phyloP scores from a whole-genome alignment of 305 asterid genomes.

The Fraxinus sp. region DNA sequence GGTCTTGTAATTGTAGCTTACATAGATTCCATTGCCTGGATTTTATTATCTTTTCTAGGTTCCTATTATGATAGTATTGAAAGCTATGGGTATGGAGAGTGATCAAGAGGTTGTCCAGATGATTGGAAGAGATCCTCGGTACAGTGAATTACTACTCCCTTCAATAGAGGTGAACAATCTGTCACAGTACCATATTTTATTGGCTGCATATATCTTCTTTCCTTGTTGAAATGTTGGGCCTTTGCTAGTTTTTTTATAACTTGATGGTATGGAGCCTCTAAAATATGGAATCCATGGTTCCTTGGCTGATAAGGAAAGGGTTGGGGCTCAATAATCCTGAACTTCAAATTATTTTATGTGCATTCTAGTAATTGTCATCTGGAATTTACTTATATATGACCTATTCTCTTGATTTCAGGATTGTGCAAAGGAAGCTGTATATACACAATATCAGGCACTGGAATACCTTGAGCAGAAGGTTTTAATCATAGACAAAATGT shows the following conservation, averaged over 20 bases:
- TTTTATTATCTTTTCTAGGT: constrained; percentile 46
- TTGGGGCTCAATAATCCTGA: constrained; percentile 17
- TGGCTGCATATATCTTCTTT: neutral
- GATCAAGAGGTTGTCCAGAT: constrained; percentile 98
- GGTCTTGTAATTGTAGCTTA: neutral
- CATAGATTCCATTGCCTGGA: constrained; percentile 5
- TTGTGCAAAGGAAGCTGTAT: constrained; percentile 58
- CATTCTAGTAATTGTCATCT: constrained; percentile 15
- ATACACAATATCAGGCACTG: constrained; percentile 72
- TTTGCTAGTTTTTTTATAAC: neutral
- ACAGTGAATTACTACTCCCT: constrained; percentile 77
- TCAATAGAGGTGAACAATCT: constrained; percentile 71
- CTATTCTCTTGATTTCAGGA: constrained; percentile 57
- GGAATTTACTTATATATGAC: constrained; percentile 19
- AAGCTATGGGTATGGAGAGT: constrained; percentile 98
- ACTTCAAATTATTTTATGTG: constrained; percentile 9
- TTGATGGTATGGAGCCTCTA: constrained; percentile 14
- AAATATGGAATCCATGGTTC: neutral
- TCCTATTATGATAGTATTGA: constrained; percentile 85
- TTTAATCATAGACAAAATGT: constrained; percentile 11
- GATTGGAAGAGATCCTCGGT: constrained; percentile 97
- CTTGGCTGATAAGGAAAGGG: constrained; percentile 7
- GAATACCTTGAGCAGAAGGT: constrained; percentile 82
- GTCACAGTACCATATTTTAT: constrained; percentile 11
- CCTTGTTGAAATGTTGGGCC: neutral